Conservation (phyloP, 192 early-diverging fungal species). For the Coemansia furcata region DNA sequence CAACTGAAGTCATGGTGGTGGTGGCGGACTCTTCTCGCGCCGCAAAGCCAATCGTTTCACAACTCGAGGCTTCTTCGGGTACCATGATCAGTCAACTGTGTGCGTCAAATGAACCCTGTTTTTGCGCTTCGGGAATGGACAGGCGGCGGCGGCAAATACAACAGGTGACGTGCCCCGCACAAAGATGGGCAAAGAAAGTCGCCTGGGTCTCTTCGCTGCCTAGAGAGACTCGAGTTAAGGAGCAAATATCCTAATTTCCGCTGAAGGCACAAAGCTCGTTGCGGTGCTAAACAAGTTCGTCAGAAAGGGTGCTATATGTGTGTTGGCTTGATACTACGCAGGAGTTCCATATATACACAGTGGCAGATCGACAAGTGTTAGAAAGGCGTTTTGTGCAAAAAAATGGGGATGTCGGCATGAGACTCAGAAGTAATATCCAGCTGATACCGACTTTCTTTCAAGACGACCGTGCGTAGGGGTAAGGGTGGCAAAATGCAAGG, state of each 20-base stretch:
- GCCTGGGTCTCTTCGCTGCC: neutral
- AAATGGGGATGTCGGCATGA: neutral
- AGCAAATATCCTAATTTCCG: neutral
- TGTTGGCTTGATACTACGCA: neutral
- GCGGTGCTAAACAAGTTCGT: neutral
- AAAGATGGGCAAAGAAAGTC: neutral
- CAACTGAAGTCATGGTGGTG: neutral
- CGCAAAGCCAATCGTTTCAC: neutral
- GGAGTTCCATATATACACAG: neutral
- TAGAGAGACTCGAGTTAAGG: neutral
- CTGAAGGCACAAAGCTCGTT: neutral
- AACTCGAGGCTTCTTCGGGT: neutral
- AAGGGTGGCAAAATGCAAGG: neutral
- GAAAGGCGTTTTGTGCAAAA: neutral
- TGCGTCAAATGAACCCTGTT: neutral
- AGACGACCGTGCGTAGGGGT: neutral
- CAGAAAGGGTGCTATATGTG: neutral
- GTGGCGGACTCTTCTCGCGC: neutral
- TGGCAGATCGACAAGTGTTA: neutral
- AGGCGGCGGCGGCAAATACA: too few species aligned
- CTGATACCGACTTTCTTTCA: neutral
- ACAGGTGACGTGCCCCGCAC: neutral
- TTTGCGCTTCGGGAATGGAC: neutral
- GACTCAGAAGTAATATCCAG: neutral
- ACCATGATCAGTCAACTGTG: neutral